Evolutionary conservation across 257 asterid genomes (phyloP).

Genomic region (Cordia subcordata): DNA sequence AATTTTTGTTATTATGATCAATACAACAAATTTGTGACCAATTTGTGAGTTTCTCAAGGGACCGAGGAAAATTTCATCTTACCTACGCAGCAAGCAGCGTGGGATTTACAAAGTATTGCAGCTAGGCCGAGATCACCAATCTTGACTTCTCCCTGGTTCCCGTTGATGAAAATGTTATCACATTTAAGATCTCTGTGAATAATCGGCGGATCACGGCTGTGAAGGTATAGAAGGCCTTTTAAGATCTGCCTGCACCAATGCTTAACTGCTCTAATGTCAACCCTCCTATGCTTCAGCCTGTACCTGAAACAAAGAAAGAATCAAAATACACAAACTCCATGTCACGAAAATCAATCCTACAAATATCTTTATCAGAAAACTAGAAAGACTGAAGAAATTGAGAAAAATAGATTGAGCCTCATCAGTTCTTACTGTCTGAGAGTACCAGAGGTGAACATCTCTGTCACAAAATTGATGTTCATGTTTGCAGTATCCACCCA

Average conservation of each 20-base stretch:
- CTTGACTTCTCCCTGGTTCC: constrained; percentile 91
- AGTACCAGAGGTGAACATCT: constrained; percentile 98
- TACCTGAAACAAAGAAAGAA: constrained; percentile 31
- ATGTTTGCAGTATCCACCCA: constrained; percentile 89
- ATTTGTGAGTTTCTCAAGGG: no score
- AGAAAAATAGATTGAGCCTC: not conserved
- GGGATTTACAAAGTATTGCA: constrained; percentile 76
- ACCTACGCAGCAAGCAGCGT: constrained; percentile 87
- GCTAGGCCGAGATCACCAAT: constrained; percentile 95
- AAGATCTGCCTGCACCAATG: constrained; percentile 90
- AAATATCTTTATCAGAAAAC: not conserved
- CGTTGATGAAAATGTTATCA: constrained; percentile 84
- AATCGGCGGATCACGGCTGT: constrained; percentile 79
- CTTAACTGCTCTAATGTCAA: constrained; percentile 75
- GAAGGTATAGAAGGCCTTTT: constrained; percentile 80
- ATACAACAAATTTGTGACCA: no score
- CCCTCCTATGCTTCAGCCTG: constrained; percentile 75
- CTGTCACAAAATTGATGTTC: constrained; percentile 96
- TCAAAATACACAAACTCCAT: not conserved
- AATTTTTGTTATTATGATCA: no score
- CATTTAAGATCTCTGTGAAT: constrained; percentile 94
- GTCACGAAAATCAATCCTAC: no score
- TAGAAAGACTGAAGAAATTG: not conserved
- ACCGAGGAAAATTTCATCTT: not conserved
- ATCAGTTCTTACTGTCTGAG: constrained; percentile 78